Evolutionary conservation across 2,329 filamentous ascomycete genomes (phyloP).

Genomic region (Pseudogymnoascus sp.): DNA sequence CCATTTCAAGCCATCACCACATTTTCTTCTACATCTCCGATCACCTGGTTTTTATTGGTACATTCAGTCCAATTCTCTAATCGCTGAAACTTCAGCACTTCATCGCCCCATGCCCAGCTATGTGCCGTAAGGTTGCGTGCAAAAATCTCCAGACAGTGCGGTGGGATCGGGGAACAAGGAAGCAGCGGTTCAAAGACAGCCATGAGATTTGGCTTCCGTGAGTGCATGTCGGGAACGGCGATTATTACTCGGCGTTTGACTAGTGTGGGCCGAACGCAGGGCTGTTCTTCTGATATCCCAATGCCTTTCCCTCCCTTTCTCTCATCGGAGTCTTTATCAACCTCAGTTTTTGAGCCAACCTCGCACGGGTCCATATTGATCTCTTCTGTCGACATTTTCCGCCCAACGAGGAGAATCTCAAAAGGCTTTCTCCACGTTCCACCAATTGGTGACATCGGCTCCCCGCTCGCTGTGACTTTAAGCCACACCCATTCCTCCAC

Average conservation of each 20-base stretch:
- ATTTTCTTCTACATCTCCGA: not conserved
- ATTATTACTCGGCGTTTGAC: conserved; percentile 51
- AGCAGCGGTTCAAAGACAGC: conserved; percentile 49
- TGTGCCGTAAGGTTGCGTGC: conserved; percentile 63
- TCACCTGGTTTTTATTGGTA: not conserved
- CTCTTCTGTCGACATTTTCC: conserved; percentile 13
- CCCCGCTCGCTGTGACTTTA: conserved; percentile 58
- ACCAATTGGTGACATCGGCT: conserved; percentile 53
- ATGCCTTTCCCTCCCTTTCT: conserved; percentile 3
- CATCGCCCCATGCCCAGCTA: conserved; percentile 74
- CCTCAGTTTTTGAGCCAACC: not conserved
- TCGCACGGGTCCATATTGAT: not conserved
- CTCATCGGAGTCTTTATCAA: not conserved
- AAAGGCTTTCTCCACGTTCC: conserved; percentile 65
- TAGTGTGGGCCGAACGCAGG: not conserved
- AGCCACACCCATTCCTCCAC: conserved; percentile 71
- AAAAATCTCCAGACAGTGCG: conserved; percentile 64
- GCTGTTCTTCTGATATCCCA: conserved; percentile 24
- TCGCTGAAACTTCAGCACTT: conserved; percentile 62
- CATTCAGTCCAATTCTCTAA: conserved; percentile 40
- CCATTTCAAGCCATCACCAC: not conserved
- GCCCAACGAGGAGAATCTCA: conserved; percentile 61
- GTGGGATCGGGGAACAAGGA: conserved; percentile 31
- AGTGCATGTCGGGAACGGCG: conserved; percentile 67
- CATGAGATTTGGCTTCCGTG: conserved; percentile 66